Percentiles rank a stretch among this genome's conserved stretches.
These are phyloP conservation scores for Moricandia moricandioides DNA, from an alignment of 345 rosid genomes.

Conservation along the genomic window DNA sequence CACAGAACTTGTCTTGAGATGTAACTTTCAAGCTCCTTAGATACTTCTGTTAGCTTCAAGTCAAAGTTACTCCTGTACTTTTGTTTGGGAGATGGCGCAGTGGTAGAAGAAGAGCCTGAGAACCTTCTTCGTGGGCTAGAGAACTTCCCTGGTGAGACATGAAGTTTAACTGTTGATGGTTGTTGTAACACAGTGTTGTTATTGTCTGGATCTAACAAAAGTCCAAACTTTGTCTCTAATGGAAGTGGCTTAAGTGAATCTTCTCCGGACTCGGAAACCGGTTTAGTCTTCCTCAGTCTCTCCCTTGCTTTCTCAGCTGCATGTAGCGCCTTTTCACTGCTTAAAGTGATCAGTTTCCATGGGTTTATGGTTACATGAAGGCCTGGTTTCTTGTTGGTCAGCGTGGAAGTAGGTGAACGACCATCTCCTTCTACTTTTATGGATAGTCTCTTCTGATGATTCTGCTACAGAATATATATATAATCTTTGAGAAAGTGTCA, in stretches of 20 bases:
- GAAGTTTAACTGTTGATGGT: conserved; percentile 46
- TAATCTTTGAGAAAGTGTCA: conserved; percentile 5
- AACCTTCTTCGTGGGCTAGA: conserved; percentile 88
- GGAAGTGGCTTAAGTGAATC: conserved; percentile 77
- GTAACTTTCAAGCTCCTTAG: conserved; percentile 83
- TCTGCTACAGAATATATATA: conserved; percentile 35
- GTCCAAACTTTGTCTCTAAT: conserved; percentile 71
- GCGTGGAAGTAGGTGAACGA: conserved; percentile 46
- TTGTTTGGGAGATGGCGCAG: conserved; percentile 66
- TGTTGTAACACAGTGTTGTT: conserved; percentile 39
- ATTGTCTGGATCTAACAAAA: conserved; percentile 52
- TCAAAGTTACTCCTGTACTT: conserved; percentile 80
- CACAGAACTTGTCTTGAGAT: conserved; percentile 83
- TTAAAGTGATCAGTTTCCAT: conserved; percentile 73
- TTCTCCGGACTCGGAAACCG: conserved; percentile 32
- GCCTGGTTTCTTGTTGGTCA: conserved; percentile 59
- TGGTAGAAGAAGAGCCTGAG: conserved; percentile 53
- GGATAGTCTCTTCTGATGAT: conserved; percentile 54
- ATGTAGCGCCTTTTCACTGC: conserved; percentile 79
- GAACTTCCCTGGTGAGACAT: conserved; percentile 62
- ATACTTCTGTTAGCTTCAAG: conserved; percentile 83
- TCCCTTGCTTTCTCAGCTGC: conserved; percentile 94
- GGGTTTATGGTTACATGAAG: conserved; percentile 81
- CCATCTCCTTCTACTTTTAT: conserved; percentile 63
- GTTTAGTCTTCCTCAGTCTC: conserved; percentile 58